Base-by-base conservation (phyloP, 1,284 basidiomycete species). In the Coriolopsis trogii region DNA sequence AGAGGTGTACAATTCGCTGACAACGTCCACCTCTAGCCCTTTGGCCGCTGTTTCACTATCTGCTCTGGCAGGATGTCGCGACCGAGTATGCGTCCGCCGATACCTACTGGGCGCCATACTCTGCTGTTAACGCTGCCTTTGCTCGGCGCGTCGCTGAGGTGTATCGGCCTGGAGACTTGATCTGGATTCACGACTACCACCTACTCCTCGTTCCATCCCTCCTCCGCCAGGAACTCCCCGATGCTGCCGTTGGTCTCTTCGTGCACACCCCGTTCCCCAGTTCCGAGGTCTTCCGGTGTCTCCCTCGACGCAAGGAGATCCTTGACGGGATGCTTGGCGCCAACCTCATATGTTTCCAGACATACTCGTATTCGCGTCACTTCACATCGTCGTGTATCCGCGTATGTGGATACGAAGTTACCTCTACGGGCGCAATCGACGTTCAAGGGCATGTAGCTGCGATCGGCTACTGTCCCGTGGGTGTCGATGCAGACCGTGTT, bases 41-140 rank as follows among this genome's bases (percentile, higher is more conserved):
- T 44, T 99, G 96, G 96, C 97, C 96, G 0, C 77, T 98, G 24
- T 97, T 99, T 82, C 97, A 99, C 75, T 99, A 99, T 70, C 82
- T 99, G 51, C 87, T 98, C 49, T 98, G 95, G 95, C 93, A 97
- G 70, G 95, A 97, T 67, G 93, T 91, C 49, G 86, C 88, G 1
- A 85, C 85, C 25, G 89, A 91, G 66, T 85, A 86, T 57, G 84
- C 87, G 7, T 85, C 85, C 12, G 85, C 85, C n/a, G 95, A 98
- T 65, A 77, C 83, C 5, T 82, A 93, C 63, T 99, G 95, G 79
- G 81, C 87, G 15, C 84, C 87, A 36, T 98, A 97, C 73, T 81
- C 87, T 60, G 78, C 85, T 47, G 93, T 91, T 49, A 98, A 98
- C 71, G 80, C 85, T 45, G 87, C 85, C 9, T 99, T 96, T 68